Percentiles rank a stretch among this genome's conserved stretches.
These are phyloP conservation scores for Ceratopteris richardii DNA, from an alignment of 75 land plant genomes.

Conservation along the genomic window DNA sequence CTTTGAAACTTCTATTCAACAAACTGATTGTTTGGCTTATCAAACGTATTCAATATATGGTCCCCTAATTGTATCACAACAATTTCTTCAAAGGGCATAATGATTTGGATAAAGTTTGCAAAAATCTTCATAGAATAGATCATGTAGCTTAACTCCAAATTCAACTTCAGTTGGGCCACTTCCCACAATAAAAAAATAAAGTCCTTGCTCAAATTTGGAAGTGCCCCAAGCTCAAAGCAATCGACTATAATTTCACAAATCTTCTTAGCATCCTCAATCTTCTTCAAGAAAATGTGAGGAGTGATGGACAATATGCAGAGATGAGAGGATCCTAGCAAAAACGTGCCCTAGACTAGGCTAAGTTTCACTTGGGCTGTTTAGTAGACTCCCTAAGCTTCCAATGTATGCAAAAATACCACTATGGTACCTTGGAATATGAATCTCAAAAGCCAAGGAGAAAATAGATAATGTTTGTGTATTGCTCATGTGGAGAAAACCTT, in stretches of 20 bases:
- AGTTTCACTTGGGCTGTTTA: too few relatives aligned
- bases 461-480: too few relatives aligned
- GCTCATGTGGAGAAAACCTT: too few relatives aligned
- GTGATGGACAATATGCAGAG: too few relatives aligned
- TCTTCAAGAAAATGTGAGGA: too few relatives aligned
- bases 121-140: constrained; percentile 73
- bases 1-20: constrained; percentile 84
- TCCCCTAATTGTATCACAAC: constrained; percentile 71
- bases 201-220: constrained; percentile 67
- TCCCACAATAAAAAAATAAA: constrained; percentile 85
- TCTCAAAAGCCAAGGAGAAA: too few relatives aligned
- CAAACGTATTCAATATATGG: constrained; percentile 92
- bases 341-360: too few relatives aligned
- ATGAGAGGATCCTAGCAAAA: too few relatives aligned
- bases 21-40: constrained; percentile 72
- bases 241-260: constrained; percentile 76
- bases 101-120: constrained; percentile 53
- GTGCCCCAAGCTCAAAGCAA: constrained; percentile 78
- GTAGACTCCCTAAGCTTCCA: too few relatives aligned
- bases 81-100: constrained; percentile 47
- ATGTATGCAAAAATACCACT: too few relatives aligned
- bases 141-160: constrained; percentile 91
- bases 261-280: constrained; percentile 88
- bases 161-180: constrained; percentile 98
- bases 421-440: too few relatives aligned